phyloP scores from a whole-genome alignment of 805 yeast genomes.

The Nematodospora valgi region DNA sequence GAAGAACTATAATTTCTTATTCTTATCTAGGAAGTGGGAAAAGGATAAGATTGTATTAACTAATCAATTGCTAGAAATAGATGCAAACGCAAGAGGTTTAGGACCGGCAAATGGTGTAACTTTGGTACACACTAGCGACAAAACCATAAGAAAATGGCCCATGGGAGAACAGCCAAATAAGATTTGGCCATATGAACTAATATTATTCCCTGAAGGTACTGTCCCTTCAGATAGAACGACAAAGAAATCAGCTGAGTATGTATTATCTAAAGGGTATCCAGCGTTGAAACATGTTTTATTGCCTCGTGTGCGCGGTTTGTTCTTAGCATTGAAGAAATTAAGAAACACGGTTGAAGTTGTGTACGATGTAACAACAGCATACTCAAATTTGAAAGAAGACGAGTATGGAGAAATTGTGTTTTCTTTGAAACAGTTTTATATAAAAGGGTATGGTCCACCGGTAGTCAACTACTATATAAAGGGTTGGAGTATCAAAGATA shows the following conservation, averaged over 20 bases:
- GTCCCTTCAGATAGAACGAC: conserved; percentile 69
- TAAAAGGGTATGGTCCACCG: conserved; percentile 71
- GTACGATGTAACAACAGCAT: conserved; percentile 83
- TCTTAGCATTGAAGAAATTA: conserved; percentile 59
- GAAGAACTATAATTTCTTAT: conserved; percentile 73
- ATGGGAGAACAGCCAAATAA: conserved; percentile 14
- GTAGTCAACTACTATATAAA: conserved; percentile 63
- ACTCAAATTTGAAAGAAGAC: conserved; percentile 60
- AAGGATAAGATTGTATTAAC: conserved; percentile 60
- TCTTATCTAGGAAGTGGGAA: conserved; percentile 85
- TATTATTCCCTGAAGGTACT: conserved; percentile 94
- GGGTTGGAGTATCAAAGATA: conserved; percentile 52
- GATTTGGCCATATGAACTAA: conserved; percentile 52
- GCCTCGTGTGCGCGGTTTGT: conserved; percentile 83
- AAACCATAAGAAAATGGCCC: conserved; percentile 28
- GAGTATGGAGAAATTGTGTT: conserved; percentile 78
- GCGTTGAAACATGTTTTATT: conserved; percentile 62
- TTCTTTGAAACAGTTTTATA: conserved; percentile 59
- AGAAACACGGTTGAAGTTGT: conserved; percentile 51
- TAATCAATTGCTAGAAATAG: conserved; percentile 52
- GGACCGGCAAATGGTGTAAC: conserved; percentile 49
- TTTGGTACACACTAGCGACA: conserved; percentile 28
- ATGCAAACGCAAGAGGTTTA: conserved; percentile 55
- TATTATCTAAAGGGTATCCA: conserved; percentile 46
- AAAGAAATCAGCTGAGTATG: conserved; percentile 53